Conservation (phyloP, 306 rosid species). For the Vigna hirtella region DNA sequence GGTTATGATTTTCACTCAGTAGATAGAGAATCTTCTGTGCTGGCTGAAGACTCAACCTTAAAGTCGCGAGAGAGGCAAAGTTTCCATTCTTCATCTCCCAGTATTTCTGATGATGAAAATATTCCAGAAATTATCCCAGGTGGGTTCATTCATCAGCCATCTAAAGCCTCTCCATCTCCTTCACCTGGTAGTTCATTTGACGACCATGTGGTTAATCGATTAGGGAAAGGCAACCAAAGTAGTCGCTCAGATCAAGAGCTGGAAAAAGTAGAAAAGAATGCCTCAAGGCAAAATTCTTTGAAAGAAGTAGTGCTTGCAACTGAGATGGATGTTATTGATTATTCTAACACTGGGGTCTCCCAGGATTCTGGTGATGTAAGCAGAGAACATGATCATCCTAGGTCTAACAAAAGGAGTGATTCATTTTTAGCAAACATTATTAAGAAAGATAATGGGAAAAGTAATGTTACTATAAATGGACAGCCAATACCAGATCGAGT, state of each 20-base stretch:
- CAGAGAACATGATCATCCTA: conserved; percentile 69
- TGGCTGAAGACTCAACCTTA: conserved; percentile 52
- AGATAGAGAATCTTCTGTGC: conserved; percentile 71
- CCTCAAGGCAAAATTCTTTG: conserved; percentile 76
- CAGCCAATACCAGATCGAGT: conserved; percentile 64
- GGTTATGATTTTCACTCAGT: conserved; percentile 85
- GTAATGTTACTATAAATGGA: conserved; percentile 78
- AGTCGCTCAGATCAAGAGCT: conserved; percentile 81
- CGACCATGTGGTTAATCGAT: conserved; percentile 61
- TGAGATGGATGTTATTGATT: conserved; percentile 92
- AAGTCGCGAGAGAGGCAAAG: conserved; percentile 74
- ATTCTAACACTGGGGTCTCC: conserved; percentile 68
- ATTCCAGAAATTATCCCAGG: conserved; percentile 60
- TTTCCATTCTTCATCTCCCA: conserved; percentile 75
- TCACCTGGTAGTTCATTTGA: conserved; percentile 76
- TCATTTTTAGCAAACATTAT: conserved; percentile 79
- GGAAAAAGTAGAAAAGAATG: conserved; percentile 65
- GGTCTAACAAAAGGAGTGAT: conserved; percentile 72
- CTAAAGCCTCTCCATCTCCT: conserved; percentile 56
- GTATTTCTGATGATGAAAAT: conserved; percentile 80
- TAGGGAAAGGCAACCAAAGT: conserved; percentile 78
- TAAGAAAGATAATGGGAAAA: conserved; percentile 69
- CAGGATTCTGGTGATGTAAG: conserved; percentile 78
- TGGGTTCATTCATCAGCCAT: conserved; percentile 54
- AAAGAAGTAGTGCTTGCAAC: conserved; percentile 80